Base-by-base conservation (phyloP, 495 filamentous ascomycete genomes). In the Trichocladium antarcticum region DNA sequence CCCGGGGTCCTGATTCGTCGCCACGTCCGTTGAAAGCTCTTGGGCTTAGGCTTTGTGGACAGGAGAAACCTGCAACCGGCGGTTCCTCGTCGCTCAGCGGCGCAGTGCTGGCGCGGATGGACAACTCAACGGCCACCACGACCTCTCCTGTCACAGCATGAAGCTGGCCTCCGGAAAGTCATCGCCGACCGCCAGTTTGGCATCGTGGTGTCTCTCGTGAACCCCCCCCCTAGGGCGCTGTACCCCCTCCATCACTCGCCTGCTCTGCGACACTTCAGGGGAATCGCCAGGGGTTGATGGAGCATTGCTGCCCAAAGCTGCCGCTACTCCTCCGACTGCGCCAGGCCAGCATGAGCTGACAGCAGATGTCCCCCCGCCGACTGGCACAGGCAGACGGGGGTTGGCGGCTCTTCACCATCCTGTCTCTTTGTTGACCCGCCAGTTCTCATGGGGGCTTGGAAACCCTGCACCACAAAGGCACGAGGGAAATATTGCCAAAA, bases 241-340 rank as follows among this genome's bases (percentile, higher is more conserved):
- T 19, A n/a, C 19, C 15, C 16, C 24, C 3, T 4, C 37, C 38
- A 14, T 48, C 31, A 21, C 35, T 38, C 19, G 21, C 28, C 41
- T 22, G 41, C 20, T n/a, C 27, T 42, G 40, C 24, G 52, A 49
- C 47, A 29, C 37, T 54, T 47, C 43, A 20, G 41, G 42, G 55
- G 45, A 49, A 45, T 14, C n/a, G 54, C 58, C 60, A 66, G 67
- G 69, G 61, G 58, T 57, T 55, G 51, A 51, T 54, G 61, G 63
- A 68, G 68, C 67, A 71, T 73, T 71, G 70, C 69, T 73, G 70
- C 70, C 70, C 70, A 73, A 73, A 52, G 4, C 35, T 53, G 55
- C 57, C 51, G 48, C 54, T 56, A 42, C 29, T 27, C 20, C 37
- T 11, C 41, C 47, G 19, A 37, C 43, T 17, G 31, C 47, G 27